Evolutionary conservation across 2,329 filamentous ascomycete genomes (phyloP).

Genomic region (Magnaporthiopsis poae): DNA sequence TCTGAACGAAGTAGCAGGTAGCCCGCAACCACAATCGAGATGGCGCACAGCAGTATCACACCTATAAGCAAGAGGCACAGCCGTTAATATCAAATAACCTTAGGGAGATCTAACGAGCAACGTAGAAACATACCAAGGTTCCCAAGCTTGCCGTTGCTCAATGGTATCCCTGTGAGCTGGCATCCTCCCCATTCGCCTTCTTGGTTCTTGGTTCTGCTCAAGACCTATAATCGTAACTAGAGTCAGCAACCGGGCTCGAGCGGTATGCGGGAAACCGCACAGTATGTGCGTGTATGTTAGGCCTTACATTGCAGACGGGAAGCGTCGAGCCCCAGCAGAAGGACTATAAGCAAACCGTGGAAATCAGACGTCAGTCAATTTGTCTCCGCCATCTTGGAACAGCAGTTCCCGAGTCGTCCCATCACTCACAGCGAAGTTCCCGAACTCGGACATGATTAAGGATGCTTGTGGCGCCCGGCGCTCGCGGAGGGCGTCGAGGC

Average conservation of each 20-base stretch:
- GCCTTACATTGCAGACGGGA: slow-evolving; percentile 73
- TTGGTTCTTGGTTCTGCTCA: slow-evolving; percentile 51
- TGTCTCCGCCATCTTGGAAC: neutral
- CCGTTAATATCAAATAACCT: slow-evolving; percentile 14
- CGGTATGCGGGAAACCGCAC: slow-evolving; percentile 5
- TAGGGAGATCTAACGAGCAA: neutral
- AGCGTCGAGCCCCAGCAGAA: slow-evolving; percentile 79
- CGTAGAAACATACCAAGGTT: slow-evolving; percentile 61
- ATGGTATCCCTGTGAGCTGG: slow-evolving; percentile 61
- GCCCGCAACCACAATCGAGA: slow-evolving; percentile 60
- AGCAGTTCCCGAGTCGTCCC: neutral
- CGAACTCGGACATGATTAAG: slow-evolving; percentile 31
- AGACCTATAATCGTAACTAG: slow-evolving; percentile 42
- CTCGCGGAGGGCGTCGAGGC: neutral
- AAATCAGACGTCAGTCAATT: slow-evolving; percentile 18
- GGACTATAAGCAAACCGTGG: slow-evolving; percentile 38
- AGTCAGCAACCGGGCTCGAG: slow-evolving; percentile 15
- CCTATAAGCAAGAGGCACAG: slow-evolving; percentile 35
- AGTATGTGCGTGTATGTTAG: neutral
- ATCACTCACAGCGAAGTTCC: slow-evolving; percentile 46
- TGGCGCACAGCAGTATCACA: slow-evolving; percentile 72
- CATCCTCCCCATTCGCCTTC: slow-evolving; percentile 58
- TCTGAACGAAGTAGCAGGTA: slow-evolving; percentile 74
- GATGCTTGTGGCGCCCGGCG: too few species aligned
- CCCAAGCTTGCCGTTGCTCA: slow-evolving; percentile 59